Percentiles rank a stretch among this genome's conserved stretches.
Evolutionary conservation across 257 asterid species (phyloP).

Genomic region (Plectranthus barbatus): DNA sequence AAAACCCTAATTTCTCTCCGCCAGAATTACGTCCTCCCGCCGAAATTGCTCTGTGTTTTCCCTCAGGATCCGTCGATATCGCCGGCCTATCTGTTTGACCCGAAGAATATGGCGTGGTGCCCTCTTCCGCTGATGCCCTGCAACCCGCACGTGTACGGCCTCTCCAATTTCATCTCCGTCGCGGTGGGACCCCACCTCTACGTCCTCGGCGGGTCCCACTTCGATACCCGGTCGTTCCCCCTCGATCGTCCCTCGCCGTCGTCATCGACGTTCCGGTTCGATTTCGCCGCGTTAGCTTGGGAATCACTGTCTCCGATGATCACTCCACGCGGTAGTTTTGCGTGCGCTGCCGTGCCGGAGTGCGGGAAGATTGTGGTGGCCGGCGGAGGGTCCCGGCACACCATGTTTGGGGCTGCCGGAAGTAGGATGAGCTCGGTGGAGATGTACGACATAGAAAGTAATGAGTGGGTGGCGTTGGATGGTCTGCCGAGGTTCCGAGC

Average conservation of each 20-base stretch:
- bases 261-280: conserved; percentile 51
- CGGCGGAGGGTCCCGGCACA: conserved; percentile 89
- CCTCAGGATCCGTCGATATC: conserved; percentile 78
- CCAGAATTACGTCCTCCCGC: conserved; percentile 33
- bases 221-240: conserved; percentile 78
- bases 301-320: conserved; percentile 71
- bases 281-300: conserved; percentile 48
- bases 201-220: conserved; percentile 83
- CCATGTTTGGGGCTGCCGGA: conserved; percentile 86
- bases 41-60: conserved; percentile 60
- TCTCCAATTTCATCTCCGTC: conserved; percentile 66
- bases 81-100: conserved; percentile 73
- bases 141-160: conserved; percentile 77
- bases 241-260: conserved; percentile 73
- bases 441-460: conserved; percentile 76
- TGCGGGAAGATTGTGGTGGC: conserved; percentile 74
- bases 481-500: conserved; percentile 93
- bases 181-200: conserved; percentile 58
- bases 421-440: conserved; percentile 90
- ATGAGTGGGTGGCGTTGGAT: conserved; percentile 83
- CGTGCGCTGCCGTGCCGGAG: conserved; percentile 58
- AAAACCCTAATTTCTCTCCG: conserved; percentile 54
- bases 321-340: conserved; percentile 85
- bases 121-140: conserved; percentile 83
- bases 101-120: conserved; percentile 56